Base-by-base conservation (phyloP, 768 basidiomycete genomes). In the Astraeus odoratus region DNA sequence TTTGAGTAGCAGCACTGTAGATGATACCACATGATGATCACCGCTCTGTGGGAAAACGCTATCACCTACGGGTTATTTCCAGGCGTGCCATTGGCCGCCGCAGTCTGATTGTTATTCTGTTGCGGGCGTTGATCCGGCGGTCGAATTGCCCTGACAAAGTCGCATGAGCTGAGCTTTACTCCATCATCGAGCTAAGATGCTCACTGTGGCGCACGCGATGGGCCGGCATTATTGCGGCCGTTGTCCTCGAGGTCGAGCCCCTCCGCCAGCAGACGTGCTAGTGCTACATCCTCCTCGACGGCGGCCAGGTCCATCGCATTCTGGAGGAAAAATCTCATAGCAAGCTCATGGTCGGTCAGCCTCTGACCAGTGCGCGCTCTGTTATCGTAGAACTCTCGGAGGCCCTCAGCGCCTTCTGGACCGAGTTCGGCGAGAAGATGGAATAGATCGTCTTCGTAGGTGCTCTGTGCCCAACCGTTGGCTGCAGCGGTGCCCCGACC, bases 391-490 rank as follows among this genome's bases (percentile, higher is more conserved):
- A 42, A 35, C 2, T 46, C 37, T 20, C 54, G 42, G 0, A 58
- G 44, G 18, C 52, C 54, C 23, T 63, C 51, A 10, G 59, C 35
- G 8, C 54, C 63, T 13, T 47, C 35, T 16, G 46, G 33, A 8
- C 27, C 48, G 27, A 63, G 54, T 12, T 60, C 44, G 16, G 10
- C 8, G n/a, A 64, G 9, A 25, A 62, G 51, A 3, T 29, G 48
- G 4, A 47, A 13, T 24, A 64, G 27, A 44, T 64, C 63, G 0
- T 51, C 50, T 25, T 63, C 63, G 18, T 63, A 58, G 31, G 52
- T 43, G 42, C 51, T 60, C 54, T 46, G 51, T 36, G 49, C 48
- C 43, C 51, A 50, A 41, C 36, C 44, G 42, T 47, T 42, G 24
- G 15, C 26, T 18, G 37, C 33, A 15, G 29, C n/a, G n/a, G n/a